phyloP scores from a whole-genome alignment of 352 stramenopile genomes.

The Phytopythium mirpurense region DNA sequence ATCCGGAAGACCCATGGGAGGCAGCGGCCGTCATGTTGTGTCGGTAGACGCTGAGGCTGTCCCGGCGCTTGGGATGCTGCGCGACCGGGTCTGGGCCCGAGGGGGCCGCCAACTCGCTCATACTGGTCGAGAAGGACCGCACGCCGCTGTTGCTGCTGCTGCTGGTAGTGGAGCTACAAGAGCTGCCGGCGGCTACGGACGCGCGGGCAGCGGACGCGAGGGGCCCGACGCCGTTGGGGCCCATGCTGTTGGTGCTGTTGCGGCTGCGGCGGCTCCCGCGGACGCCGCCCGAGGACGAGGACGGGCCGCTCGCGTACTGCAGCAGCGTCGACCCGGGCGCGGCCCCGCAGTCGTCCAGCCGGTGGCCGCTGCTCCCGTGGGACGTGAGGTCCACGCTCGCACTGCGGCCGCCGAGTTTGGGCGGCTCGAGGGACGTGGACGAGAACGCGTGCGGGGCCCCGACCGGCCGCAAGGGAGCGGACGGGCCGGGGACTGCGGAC shows the following conservation, averaged over 20 bases:
- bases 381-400: constrained; percentile 19
- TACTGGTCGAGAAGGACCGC: constrained; percentile 1
- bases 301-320: not conserved
- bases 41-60: constrained; percentile 11
- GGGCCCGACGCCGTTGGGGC: not conserved
- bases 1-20: not conserved
- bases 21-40: constrained; percentile 5
- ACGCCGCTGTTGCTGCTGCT: not conserved
- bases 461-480: too few relatives aligned
- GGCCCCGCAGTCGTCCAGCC: not conserved
- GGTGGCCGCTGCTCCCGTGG: constrained; percentile 20
- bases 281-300: constrained; percentile 2
- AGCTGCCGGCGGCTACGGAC: too few relatives aligned
- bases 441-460: constrained; percentile 11
- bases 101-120: constrained; percentile 5
- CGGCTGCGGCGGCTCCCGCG: constrained; percentile 2
- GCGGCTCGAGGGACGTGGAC: constrained; percentile 18
- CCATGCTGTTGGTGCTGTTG: constrained; percentile 6
- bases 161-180: not conserved
- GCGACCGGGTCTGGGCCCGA: not conserved
- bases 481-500: constrained; percentile 9
- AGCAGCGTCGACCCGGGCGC: not conserved
- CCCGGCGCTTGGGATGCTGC: not conserved
- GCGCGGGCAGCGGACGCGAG: too few relatives aligned
- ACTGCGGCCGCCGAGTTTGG: constrained; percentile 23